phyloP scores from a whole-genome alignment of 495 filamentous ascomycete species.

The Hypoxylon lienhwacheense region DNA sequence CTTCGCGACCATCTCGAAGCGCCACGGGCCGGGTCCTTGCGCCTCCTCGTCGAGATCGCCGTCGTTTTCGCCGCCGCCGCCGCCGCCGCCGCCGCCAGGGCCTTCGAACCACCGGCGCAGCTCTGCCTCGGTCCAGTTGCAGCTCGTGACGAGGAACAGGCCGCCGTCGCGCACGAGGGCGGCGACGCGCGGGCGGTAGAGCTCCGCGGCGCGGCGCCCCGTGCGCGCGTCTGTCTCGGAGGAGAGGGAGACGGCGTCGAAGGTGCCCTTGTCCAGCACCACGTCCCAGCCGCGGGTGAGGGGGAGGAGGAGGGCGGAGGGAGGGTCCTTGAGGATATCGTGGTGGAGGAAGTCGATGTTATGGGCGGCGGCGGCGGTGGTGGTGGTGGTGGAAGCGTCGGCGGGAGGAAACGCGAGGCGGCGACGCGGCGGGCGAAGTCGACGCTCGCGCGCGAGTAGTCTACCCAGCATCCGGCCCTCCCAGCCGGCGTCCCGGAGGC shows the following conservation, averaged over 20 bases:
- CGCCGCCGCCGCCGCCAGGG: conserved; percentile 13
- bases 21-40: conserved; percentile 14
- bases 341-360: conserved; percentile 71
- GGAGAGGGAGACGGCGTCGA: conserved; percentile 84
- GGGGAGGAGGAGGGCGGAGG: conserved; percentile 38
- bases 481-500: conserved; percentile 61
- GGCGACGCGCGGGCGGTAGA: conserved; percentile 68
- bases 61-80: conserved; percentile 14
- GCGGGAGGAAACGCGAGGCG: conserved; percentile 4
- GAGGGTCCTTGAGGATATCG: conserved; percentile 67
- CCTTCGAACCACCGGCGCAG: conserved; percentile 71
- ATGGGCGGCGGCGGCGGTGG: no score
- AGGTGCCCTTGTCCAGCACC: conserved; percentile 94
- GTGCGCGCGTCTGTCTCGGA: conserved; percentile 51
- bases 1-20: conserved; percentile 56
- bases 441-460: conserved; percentile 71
- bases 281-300: conserved; percentile 70
- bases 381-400: no score
- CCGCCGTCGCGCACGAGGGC: conserved; percentile 68
- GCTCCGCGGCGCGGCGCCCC: conserved; percentile 65
- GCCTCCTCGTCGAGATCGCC: conserved; percentile 4
- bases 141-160: conserved; percentile 83
- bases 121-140: conserved; percentile 97
- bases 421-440: conserved; percentile 63
- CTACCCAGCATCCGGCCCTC: conserved; percentile 77